Percentiles rank a stretch among this genome's conserved stretches.
Conservation (phyloP, 495 filamentous ascomycete genomes). For the Penicillium simplicissimum region DNA sequence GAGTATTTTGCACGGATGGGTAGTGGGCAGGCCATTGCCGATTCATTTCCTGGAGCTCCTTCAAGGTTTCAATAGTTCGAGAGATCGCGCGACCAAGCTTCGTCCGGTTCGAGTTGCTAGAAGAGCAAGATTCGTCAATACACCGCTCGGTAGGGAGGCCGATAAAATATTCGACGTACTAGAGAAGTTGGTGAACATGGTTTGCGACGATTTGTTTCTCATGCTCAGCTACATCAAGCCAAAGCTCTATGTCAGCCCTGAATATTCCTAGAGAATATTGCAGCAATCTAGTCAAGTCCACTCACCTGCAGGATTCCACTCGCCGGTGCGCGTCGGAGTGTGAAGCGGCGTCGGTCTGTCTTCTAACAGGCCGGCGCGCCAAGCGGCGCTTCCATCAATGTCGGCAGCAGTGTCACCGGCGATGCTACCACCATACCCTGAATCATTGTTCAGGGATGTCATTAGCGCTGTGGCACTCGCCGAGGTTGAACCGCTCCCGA, state of each 20-base stretch:
- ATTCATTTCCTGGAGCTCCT: conserved; percentile 85
- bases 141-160: conserved; percentile 12
- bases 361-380: conserved; percentile 63
- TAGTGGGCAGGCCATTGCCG: conserved; percentile 92
- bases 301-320: conserved; percentile 49
- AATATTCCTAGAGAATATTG: too few species aligned
- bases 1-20: conserved; percentile 74
- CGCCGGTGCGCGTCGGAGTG: conserved; percentile 52
- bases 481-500: conserved; percentile 78
- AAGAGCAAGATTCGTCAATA: conserved; percentile 30
- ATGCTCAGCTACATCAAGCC: conserved; percentile 47
- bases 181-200: conserved; percentile 72
- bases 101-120: conserved; percentile 86
- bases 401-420: conserved; percentile 50
- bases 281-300: conserved; percentile 5
- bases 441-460: conserved; percentile 76
- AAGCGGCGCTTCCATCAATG: conserved; percentile 44
- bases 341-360: conserved; percentile 65
- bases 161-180: conserved; percentile 42
- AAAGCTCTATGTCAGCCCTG: background rate
- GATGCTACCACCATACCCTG: conserved; percentile 85
- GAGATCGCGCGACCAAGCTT: conserved; percentile 83
- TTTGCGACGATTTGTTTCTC: conserved; percentile 63
- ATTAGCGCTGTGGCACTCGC: conserved; percentile 69
- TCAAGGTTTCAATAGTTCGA: conserved; percentile 75